phyloP scores from a whole-genome alignment of 2,329 filamentous ascomycete species.

The Fusarium cyanostomum region DNA sequence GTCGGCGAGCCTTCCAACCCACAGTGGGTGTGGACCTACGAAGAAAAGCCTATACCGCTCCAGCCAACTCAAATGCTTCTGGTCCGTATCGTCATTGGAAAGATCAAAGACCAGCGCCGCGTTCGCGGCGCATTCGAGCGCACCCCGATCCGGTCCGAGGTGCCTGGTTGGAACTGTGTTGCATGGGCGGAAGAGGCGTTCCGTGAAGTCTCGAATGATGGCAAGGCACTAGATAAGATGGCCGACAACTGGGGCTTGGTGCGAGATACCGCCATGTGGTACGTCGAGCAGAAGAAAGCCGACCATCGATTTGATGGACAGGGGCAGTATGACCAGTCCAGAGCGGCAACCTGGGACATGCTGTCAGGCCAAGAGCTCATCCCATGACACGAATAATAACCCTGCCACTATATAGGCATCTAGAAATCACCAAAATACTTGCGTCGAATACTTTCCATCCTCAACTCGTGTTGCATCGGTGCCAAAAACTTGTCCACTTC shows the following conservation, averaged over 20 bases:
- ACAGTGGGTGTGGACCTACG: constrained; percentile 39
- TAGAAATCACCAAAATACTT: constrained; percentile 28
- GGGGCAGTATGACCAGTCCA: constrained; percentile 44
- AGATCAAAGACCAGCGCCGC: constrained; percentile 43
- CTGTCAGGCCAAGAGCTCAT: constrained; percentile 26
- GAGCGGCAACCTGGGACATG: constrained; percentile 51
- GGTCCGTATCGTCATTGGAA: constrained; percentile 37
- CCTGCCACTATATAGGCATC: too few species aligned
- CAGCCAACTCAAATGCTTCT: constrained; percentile 13
- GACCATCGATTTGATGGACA: constrained; percentile 53
- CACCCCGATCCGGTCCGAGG: constrained; percentile 4
- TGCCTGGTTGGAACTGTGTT: constrained; percentile 45
- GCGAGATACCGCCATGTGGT: constrained; percentile 50
- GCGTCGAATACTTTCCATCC: constrained; percentile 32
- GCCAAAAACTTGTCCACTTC: constrained; percentile 32
- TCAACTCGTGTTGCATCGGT: constrained; percentile 25
- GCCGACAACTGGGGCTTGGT: constrained; percentile 32
- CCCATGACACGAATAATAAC: too few species aligned
- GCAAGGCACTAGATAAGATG: constrained; percentile 41
- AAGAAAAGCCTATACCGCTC: constrained; percentile 33
- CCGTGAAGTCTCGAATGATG: constrained; percentile 35
- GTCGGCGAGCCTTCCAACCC: background rate
- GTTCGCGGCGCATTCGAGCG: constrained; percentile 40
- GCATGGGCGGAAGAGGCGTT: constrained; percentile 55
- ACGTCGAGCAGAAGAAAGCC: constrained; percentile 51